Conservation (phyloP, 768 basidiomycete genomes). For the Guyanaporus albipodus region DNA sequence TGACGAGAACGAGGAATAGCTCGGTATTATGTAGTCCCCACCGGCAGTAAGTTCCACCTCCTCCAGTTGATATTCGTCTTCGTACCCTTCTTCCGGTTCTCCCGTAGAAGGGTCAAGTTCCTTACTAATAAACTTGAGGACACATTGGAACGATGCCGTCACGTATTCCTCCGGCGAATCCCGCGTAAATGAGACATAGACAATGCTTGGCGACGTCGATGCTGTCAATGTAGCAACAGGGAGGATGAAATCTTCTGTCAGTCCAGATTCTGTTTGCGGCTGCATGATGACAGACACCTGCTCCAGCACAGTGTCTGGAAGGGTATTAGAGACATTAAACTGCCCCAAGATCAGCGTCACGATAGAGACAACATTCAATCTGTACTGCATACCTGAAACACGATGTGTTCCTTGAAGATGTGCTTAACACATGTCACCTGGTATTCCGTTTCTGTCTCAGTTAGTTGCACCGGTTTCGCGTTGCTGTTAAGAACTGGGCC, state of each 20-base stretch:
- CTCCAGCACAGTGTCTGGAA: constrained; percentile 93
- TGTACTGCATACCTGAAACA: constrained; percentile 77
- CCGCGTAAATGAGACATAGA: constrained; percentile 94
- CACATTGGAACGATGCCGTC: constrained; percentile 82
- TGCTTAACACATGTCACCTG: constrained; percentile 97
- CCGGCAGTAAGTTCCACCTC: constrained; percentile 92
- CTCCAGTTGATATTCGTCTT: constrained; percentile 97
- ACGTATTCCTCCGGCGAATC: constrained; percentile 73
- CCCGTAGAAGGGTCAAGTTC: constrained; percentile 95
- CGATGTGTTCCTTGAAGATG: constrained; percentile 90
- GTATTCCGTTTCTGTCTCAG: constrained; percentile 97
- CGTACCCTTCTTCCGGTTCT: constrained; percentile 97
- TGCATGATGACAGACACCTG: constrained; percentile 93
- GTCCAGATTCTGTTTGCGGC: constrained; percentile 63
- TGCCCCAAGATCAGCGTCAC: constrained; percentile 31
- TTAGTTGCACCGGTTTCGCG: constrained; percentile 72
- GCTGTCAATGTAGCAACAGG: constrained; percentile 68
- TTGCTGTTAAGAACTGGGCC: constrained; percentile 88
- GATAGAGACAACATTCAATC: background rate
- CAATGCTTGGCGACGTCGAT: constrained; percentile 71
- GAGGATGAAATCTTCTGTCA: constrained; percentile 95
- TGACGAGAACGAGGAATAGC: constrained; percentile 82
- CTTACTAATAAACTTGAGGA: constrained; percentile 93
- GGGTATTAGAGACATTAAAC: constrained; percentile 97
- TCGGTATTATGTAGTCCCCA: constrained; percentile 94